These are phyloP conservation scores for Thelephora aurantiotincta DNA, from an alignment of 768 basidiomycete species.

Conservation along the genomic window DNA sequence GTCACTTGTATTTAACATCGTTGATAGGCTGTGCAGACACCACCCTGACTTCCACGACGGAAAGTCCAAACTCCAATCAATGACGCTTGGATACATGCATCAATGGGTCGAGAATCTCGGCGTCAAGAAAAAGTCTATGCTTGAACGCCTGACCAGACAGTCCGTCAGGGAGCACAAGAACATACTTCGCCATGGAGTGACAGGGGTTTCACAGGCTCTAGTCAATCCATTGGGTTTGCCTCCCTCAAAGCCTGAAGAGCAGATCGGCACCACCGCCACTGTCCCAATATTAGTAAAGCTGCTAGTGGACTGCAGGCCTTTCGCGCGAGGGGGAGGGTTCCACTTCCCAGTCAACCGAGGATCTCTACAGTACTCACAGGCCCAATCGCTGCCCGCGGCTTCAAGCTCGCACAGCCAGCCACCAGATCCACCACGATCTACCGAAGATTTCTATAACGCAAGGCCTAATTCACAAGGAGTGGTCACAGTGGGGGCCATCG, in stretches of 20 bases:
- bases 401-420: too few species aligned
- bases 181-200: conserved; percentile 40
- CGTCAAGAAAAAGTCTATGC: conserved; percentile 27
- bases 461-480: too few species aligned
- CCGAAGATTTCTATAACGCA: too few species aligned
- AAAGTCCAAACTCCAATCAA: conserved; percentile 50
- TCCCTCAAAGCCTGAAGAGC: background rate
- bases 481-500: too few species aligned
- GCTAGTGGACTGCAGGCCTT: too few species aligned
- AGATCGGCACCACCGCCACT: too few species aligned
- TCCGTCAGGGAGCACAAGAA: conserved; percentile 64
- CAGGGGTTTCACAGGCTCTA: conserved; percentile 22
- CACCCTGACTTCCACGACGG: conserved; percentile 70
- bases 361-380: too few species aligned
- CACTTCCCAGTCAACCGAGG: too few species aligned
- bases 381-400: too few species aligned
- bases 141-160: conserved; percentile 48
- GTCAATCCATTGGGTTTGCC: background rate
- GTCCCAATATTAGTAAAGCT: too few species aligned
- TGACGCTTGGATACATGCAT: conserved; percentile 60
- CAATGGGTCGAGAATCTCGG: conserved; percentile 45
- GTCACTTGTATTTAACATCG: background rate
- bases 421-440: too few species aligned
- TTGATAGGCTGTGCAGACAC: conserved; percentile 31
- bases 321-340: too few species aligned